A percentile compares a stretch with the other conserved stretches of the same genome.
Evolutionary conservation across 352 stramenopile genomes (phyloP).

Genomic region (Phytophthora sp.): DNA sequence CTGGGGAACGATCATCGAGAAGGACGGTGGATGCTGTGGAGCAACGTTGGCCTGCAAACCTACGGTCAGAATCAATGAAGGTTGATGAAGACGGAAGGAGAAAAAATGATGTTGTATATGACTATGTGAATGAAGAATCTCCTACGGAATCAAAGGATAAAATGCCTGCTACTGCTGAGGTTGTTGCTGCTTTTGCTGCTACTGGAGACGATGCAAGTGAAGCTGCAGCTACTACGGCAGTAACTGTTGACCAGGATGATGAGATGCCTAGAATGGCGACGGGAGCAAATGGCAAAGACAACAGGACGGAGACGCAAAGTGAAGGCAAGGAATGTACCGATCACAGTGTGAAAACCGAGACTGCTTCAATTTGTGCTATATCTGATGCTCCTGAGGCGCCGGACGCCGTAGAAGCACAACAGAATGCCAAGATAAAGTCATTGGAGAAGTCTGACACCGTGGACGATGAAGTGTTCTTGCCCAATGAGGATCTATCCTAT

Average conservation of each 20-base stretch:
- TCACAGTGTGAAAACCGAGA: neutral
- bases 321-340: neutral
- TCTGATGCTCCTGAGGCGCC: neutral
- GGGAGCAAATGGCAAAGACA: conserved; percentile 1
- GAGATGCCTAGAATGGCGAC: neutral
- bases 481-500: conserved; percentile 1
- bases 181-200: neutral
- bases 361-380: neutral
- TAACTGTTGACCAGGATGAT: conserved; percentile 4
- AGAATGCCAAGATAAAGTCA: neutral
- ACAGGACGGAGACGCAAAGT: neutral
- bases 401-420: neutral
- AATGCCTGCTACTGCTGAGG: neutral
- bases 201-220: neutral
- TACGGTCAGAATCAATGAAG: conserved; percentile 11
- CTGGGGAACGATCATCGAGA: conserved; percentile 1
- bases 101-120: conserved; percentile 14
- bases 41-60: neutral
- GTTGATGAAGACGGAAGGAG: conserved; percentile 8
- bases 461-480: neutral
- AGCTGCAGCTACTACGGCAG: neutral
- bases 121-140: conserved; percentile 6
- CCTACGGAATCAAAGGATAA: conserved; percentile 1
- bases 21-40: conserved; percentile 4
- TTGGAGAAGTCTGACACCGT: neutral